Evolutionary conservation across 192 early-diverging fungal species (phyloP), one percentile per base, ranked within the genome.

Genomic region (Neocallimastix lanati): DNA sequence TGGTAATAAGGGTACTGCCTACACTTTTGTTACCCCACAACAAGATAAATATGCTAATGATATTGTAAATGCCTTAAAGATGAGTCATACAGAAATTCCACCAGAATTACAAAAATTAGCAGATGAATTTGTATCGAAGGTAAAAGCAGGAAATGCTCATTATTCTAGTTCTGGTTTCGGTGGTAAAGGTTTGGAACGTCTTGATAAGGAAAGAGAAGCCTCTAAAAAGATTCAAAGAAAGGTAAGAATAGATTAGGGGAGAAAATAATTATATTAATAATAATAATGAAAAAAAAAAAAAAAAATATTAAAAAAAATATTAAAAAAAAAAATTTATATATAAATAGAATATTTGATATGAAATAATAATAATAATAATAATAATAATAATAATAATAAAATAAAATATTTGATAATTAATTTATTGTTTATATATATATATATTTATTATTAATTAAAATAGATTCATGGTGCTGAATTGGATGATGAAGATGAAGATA

Each of bases 1-100:
- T 0, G 98, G 98, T 77, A 96, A 97, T 84, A 98, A 94, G 82
- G 98, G 98, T 76, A 94, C 93, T 12, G 96, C 98, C 0, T 96
- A 93, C 81, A 98, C 98, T 0, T 99, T 98, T 82, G 93, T 99
- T 79, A 94, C 94, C 2, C 94, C 94, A 12, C 93, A 96, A 37
- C 96, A 99, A 82, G 96, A 96, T 77, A 87, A 92, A 29, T 99
- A 94, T 82, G 94, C 96, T 28, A 93, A 89, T 80, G 93, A 96
- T 81, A 92, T 98, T 50, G 91, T 92, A 38, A 95, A 96, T 82
- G 96, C 96, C 0, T 82, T 98, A 78, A 94, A 90, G 76, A 90
- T 92, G 81, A 93, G 92, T 83, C 89, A 88, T 9, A 91, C 90
- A 25, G 83, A 88, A 0, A 88, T 96, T 28, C 95, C 95, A 9